Conservation (phyloP, 352 stramenopile genomes). For the Pythium coloratum region DNA sequence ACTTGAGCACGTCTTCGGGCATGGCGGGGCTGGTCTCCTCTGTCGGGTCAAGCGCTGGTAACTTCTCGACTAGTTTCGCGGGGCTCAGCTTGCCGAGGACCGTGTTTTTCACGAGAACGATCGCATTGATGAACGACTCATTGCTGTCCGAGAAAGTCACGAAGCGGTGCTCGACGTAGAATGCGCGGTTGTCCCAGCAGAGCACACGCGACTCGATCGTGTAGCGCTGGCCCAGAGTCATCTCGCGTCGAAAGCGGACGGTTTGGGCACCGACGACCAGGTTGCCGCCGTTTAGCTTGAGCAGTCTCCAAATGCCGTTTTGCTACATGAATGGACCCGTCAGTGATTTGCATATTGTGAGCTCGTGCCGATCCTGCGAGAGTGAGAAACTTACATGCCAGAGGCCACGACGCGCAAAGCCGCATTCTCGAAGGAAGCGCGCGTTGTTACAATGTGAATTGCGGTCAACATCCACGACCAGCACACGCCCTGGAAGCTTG, state of each 20-base stretch:
- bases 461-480: constrained; percentile 74
- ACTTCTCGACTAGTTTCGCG: constrained; percentile 59
- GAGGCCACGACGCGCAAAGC: constrained; percentile 71
- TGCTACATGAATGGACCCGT: constrained; percentile 8
- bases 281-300: constrained; percentile 59
- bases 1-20: constrained; percentile 52
- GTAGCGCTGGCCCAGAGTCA: constrained; percentile 70
- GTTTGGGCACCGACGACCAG: constrained; percentile 80
- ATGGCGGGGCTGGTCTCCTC: constrained; percentile 42
- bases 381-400: constrained; percentile 62
- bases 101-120: constrained; percentile 88
- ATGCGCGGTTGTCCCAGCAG: constrained; percentile 79
- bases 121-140: constrained; percentile 73
- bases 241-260: constrained; percentile 80
- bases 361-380: neutral
- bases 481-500: constrained; percentile 44
- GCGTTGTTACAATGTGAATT: constrained; percentile 89
- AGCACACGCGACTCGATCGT: constrained; percentile 71
- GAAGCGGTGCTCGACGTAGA: constrained; percentile 88
- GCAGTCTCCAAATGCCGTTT: constrained; percentile 75
- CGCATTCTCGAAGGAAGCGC: constrained; percentile 81
- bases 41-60: constrained; percentile 34
- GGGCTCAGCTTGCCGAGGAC: constrained; percentile 68
- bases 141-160: constrained; percentile 39
- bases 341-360: no score